These are phyloP conservation scores for Agapanthus africanus DNA, from an alignment of 106 monocot species.

Conservation along the genomic window DNA sequence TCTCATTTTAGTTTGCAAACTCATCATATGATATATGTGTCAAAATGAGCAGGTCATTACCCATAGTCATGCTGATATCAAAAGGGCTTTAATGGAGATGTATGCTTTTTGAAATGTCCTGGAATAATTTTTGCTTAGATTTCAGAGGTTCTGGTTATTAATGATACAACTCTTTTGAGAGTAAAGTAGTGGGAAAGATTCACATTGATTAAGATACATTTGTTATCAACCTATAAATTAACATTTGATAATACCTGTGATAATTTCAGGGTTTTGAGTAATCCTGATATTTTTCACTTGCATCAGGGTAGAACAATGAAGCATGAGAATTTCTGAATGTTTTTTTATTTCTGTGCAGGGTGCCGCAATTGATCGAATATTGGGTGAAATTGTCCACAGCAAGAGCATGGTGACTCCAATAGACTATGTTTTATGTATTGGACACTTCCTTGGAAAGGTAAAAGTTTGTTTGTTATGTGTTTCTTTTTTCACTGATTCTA, in stretches of 20 bases:
- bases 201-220: too few relatives aligned
- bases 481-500: background rate
- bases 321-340: background rate
- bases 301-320: background rate
- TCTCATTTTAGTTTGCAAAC: too few relatives aligned
- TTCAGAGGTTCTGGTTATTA: background rate
- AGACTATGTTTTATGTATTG: slow-evolving; percentile 92
- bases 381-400: slow-evolving; percentile 95
- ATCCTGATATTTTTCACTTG: background rate
- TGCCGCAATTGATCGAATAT: slow-evolving; percentile 93
- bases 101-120: too few relatives aligned
- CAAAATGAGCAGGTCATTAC: too few relatives aligned
- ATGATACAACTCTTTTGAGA: too few relatives aligned
- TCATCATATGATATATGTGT: too few relatives aligned
- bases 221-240: background rate
- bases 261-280: background rate
- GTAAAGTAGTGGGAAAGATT: too few relatives aligned
- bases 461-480: background rate
- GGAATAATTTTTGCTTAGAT: background rate
- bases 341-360: slow-evolving; percentile 37
- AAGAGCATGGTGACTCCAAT: slow-evolving; percentile 91
- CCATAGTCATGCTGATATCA: too few relatives aligned
- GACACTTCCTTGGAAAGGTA: slow-evolving; percentile 98
- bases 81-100: too few relatives aligned
- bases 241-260: background rate